These are phyloP conservation scores for Trichoderma endophyticum DNA, from an alignment of 2,329 filamentous ascomycete species.

Conservation along the genomic window DNA sequence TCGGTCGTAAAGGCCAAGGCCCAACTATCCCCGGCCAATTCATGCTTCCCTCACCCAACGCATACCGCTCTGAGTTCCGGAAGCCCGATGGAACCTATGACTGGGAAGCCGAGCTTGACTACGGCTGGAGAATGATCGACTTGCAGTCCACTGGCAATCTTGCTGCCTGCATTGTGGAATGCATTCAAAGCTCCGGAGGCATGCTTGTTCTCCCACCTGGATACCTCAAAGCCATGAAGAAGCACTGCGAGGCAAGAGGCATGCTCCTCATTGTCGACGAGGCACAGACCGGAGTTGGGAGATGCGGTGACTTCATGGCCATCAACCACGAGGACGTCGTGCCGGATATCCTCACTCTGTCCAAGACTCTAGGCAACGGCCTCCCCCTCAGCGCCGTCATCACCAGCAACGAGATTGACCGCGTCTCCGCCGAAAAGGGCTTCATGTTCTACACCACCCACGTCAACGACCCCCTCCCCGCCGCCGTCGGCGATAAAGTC, in stretches of 20 bases:
- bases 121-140: conserved; percentile 60
- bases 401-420: conserved; percentile 52
- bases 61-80: conserved; percentile 59
- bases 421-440: conserved; percentile 44
- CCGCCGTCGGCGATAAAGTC: conserved; percentile 59
- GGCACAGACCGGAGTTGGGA: conserved; percentile 58
- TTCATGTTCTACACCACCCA: conserved; percentile 61
- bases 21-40: conserved; percentile 54
- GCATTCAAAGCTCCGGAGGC: conserved; percentile 56
- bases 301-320: conserved; percentile 58
- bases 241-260: conserved; percentile 51
- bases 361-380: conserved; percentile 60
- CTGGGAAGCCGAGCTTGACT: conserved; percentile 60
- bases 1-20: conserved; percentile 48
- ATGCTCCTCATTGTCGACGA: conserved; percentile 63
- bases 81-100: conserved; percentile 58
- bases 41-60: conserved; percentile 57
- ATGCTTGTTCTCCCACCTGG: conserved; percentile 58
- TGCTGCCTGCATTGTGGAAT: conserved; percentile 62
- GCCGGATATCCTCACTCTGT: conserved; percentile 58
- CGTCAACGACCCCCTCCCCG: conserved; percentile 59
- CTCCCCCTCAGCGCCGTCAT: conserved; percentile 57
- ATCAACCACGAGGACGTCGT: conserved; percentile 52
- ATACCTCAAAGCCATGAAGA: conserved; percentile 55
- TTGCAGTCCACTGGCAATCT: conserved; percentile 57